Base-by-base conservation (phyloP, 192 early-diverging fungal species). In the Bifiguratus adelaidae region DNA sequence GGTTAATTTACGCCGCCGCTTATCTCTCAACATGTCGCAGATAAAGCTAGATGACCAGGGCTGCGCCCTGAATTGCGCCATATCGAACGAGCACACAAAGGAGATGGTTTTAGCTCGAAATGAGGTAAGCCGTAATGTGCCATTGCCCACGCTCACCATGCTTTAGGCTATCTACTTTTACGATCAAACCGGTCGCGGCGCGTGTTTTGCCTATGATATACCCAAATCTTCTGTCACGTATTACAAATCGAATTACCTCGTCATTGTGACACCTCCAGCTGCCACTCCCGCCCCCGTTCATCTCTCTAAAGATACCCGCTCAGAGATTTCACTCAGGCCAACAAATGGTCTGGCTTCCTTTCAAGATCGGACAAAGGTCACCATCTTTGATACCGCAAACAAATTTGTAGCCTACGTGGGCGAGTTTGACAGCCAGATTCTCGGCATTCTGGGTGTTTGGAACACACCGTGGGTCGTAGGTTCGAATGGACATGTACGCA, bases 321-420 rank as follows among this genome's bases (percentile, higher is more conserved):
- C 41, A 41, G 59, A 25, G 19, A 23, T 21, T 22, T 26, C 35
- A 12, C 41, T 61, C 7, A 42, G 54, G 24, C 30, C 53, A 12
- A 16, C 48, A 1, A 29, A 58, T 3, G 35, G 63, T 3, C 52
- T 48, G 1, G 41, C 53, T 0, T 48, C 52, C 1, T 27, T 26
- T 19, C 71, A 58, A 22, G 76, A 76, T 20, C 51, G 69, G 4
- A 74, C 73, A 9, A 67, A 61, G 25, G 42, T 92, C 25, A 84
- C 87, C 2, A 77, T 98, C 18, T 89, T 95, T 44, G 95, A 98
- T 47, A 83, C 92, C 1, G 78, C 74, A 20, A 91, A 88, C 70
- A 98, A 93, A 57, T 90, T 88, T 52, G 82, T 92, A 4, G 91
- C 95, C 2, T 95, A 85, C 36, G 69, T 76, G 3, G 90, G 85